Base-by-base conservation (phyloP, 345 rosid genomes). In the Crucihimalaya himalaica region DNA sequence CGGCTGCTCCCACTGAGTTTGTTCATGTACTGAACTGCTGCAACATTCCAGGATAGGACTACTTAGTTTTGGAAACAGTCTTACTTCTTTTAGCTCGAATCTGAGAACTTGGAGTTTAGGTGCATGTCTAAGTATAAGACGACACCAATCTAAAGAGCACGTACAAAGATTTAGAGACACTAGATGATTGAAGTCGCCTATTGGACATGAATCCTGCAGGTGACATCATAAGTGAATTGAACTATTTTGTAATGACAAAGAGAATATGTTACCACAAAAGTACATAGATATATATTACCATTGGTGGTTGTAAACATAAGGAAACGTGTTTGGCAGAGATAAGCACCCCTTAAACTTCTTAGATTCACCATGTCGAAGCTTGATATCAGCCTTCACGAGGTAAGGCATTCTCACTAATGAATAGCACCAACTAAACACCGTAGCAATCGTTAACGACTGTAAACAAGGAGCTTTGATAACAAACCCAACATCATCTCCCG, bases 31-130 rank as follows among this genome's bases (percentile, higher is more conserved):
- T 0, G 25, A 12, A 4, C 5, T 46, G 20, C 20, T 14, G 34
- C 21, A 66, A 66, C 57, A 34, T 9, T 14, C 20, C 15, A 5
- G 0, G 10, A 6, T 1, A 19, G 8, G 3, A 27, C 3, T 3
- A 5, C 0, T 0, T n/a, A n/a, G n/a, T 2, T 32, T 2, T 31
- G 34, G 37, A 34, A 8, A 7, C 19, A 2, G 1, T 1, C 2
- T 34, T 66, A 1, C 58, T 46, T 21, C 5, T 51, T 14, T 12
- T 7, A 1, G 29, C 11, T 27, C 0, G 28, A 68, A 42, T 6
- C 19, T 71, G 39, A 71, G 75, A 59, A 15, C 50, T 71, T n/a
- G 46, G 39, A 71, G 75, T n/a, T n/a, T 59, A 60, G 75, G 75
- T n/a, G 51, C 21, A 25, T 35, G 14, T 18, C 6, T 11, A 37